Evolutionary conservation across 2,329 filamentous ascomycete species (phyloP).

Genomic region (Ophiognomonia clavigignenti-juglandacearum): DNA sequence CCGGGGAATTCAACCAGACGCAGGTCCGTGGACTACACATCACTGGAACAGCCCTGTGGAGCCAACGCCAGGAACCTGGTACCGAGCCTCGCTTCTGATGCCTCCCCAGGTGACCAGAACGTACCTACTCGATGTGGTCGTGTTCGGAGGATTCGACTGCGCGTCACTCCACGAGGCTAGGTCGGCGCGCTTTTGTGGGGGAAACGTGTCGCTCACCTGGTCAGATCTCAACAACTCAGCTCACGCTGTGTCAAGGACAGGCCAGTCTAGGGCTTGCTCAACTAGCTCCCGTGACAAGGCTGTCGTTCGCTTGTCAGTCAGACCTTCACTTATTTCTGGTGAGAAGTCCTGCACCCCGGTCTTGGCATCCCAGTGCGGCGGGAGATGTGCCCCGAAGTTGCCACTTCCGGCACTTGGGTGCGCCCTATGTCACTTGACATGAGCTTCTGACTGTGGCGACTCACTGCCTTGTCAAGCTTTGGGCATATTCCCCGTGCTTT

Average conservation of each 20-base stretch:
- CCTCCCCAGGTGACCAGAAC: not conserved
- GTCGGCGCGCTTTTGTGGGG: not conserved
- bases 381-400: conserved; percentile 9
- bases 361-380: conserved; percentile 3
- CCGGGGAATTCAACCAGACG: not conserved
- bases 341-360: not conserved
- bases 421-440: not conserved
- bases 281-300: too few species aligned
- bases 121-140: not conserved
- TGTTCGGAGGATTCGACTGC: conserved; percentile 7
- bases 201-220: too few species aligned
- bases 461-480: too few species aligned
- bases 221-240: not conserved
- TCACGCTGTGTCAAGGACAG: too few species aligned
- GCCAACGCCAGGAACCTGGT: too few species aligned
- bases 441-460: not conserved
- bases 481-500: not conserved
- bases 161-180: conserved; percentile 5
- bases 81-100: too few species aligned
- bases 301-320: not conserved
- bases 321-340: not conserved
- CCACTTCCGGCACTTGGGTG: conserved; percentile 2
- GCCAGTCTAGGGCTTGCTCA: too few species aligned
- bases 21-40: too few species aligned
- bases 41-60: not conserved